Percentiles rank a stretch among this genome's conserved stretches.
These are phyloP conservation scores for Pleurotus citrinopileatus DNA, from an alignment of 768 basidiomycete genomes.

Conservation along the genomic window DNA sequence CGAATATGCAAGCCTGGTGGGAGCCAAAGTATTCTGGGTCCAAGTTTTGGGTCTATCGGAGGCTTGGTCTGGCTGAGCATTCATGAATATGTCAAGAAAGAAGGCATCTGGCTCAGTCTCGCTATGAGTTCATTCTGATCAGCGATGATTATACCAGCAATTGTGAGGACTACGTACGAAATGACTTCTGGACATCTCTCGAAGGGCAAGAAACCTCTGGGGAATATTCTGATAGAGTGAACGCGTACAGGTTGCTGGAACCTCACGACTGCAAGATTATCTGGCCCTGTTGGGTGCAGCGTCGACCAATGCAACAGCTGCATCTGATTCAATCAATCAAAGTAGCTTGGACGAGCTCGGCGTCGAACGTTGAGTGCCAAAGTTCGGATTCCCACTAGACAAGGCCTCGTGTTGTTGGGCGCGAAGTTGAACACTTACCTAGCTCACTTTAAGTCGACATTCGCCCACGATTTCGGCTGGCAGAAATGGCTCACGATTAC, in stretches of 20 bases:
- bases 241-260: constrained; percentile 67
- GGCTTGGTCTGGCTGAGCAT: constrained; percentile 53
- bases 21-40: constrained; percentile 68
- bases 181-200: constrained; percentile 53
- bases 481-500: too few relatives aligned
- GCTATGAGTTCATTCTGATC: constrained; percentile 35
- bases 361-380: not conserved
- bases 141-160: constrained; percentile 9
- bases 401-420: not conserved
- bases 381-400: not conserved
- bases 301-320: constrained; percentile 69
- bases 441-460: too few relatives aligned
- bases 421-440: not conserved
- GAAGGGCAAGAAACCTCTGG: constrained; percentile 64
- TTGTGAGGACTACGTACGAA: constrained; percentile 42
- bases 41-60: constrained; percentile 58
- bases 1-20: constrained; percentile 67
- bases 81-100: constrained; percentile 73
- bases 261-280: constrained; percentile 66
- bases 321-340: constrained; percentile 22
- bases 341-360: not conserved
- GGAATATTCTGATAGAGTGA: constrained; percentile 66
- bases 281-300: constrained; percentile 54
- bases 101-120: constrained; percentile 72
- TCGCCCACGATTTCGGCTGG: too few relatives aligned